Evolutionary conservation across 257 asterid species (phyloP), one percentile per base, ranked within the genome.

Genomic region (Lycium ferocissimum): DNA sequence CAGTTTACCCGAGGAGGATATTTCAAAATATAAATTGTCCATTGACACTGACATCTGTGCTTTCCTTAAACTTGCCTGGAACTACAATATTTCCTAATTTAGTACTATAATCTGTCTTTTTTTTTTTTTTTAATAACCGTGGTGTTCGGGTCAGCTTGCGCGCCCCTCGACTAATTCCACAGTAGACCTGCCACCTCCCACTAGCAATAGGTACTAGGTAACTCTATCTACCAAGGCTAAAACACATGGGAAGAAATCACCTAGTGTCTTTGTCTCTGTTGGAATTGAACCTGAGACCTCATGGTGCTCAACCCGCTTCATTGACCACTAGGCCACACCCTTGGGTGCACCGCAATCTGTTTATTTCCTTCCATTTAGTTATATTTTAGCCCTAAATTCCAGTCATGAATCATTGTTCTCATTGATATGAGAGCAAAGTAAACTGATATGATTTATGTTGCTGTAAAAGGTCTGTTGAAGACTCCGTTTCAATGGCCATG

Each of bases 21-120:
- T 69, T 69, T 37, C 35, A 17, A 71, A 71, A 71, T 56, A 71
- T 40, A 43, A 71, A 71, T 43, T 71, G 76, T 71, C 79, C 79
- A 71, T 43, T 43, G 51, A 71, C 79, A 43, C 15, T 10, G 56
- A 40, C 37, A 9, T 43, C 57, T 26, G 9, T 71, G 57, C 56
- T 71, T 71, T 71, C 54, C 18, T 18, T 43, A 4, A 71, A 71
- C 57, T 71, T 0, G 33, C 57, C 57, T 71, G 79, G 56, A 43
- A 2, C 57, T 43, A 43, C 56, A 17, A 43, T 43, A 71, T 71
- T 71, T 71, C 56, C 43, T 35, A 35, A 71, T 71, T 35, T 69
- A 40, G 79, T 71, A 71, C 35, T 56, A 5, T 43, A 40, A 71
- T 43, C 56, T 17, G 56, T 26, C 56, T 18, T 71, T 38, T 26